Conservation (phyloP, 2,329 filamentous ascomycete species). For the Verticillium nubilum region DNA sequence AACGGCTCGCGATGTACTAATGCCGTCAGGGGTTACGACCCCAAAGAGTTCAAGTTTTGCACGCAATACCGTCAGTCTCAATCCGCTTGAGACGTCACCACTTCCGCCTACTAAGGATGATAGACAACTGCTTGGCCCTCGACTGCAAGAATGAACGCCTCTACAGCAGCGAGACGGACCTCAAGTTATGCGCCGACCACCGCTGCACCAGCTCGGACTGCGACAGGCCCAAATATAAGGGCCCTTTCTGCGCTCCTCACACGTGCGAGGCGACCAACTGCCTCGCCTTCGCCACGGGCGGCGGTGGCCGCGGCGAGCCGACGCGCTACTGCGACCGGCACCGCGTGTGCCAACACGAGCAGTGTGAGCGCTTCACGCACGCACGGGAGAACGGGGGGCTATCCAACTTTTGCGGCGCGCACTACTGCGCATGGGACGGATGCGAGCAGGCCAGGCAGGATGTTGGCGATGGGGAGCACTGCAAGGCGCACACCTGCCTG, state of each 20-base stretch:
- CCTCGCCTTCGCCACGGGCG: conserved; percentile 14
- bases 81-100: too few species aligned
- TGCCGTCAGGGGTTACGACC: conserved; percentile 10
- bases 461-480: conserved; percentile 11
- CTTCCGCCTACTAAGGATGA: neutral
- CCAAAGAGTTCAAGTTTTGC: conserved; percentile 8
- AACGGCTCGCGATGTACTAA: conserved; percentile 7
- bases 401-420: conserved; percentile 20
- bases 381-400: conserved; percentile 17
- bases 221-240: conserved; percentile 7
- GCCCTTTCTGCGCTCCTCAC: conserved; percentile 17
- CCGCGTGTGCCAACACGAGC: conserved; percentile 15
- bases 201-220: conserved; percentile 19
- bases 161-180: conserved; percentile 11
- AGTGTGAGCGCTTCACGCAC: conserved; percentile 20
- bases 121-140: conserved; percentile 21
- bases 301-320: conserved; percentile 10
- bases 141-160: conserved; percentile 17
- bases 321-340: conserved; percentile 22
- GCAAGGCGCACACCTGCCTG: conserved; percentile 13
- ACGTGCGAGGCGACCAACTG: conserved; percentile 21
- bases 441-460: conserved; percentile 17
- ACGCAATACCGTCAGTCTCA: conserved; percentile 6
- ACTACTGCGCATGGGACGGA: conserved; percentile 20
- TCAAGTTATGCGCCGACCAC: conserved; percentile 21